Conservation (phyloP, 2,329 filamentous ascomycete species). For the Monilinia polystroma region DNA sequence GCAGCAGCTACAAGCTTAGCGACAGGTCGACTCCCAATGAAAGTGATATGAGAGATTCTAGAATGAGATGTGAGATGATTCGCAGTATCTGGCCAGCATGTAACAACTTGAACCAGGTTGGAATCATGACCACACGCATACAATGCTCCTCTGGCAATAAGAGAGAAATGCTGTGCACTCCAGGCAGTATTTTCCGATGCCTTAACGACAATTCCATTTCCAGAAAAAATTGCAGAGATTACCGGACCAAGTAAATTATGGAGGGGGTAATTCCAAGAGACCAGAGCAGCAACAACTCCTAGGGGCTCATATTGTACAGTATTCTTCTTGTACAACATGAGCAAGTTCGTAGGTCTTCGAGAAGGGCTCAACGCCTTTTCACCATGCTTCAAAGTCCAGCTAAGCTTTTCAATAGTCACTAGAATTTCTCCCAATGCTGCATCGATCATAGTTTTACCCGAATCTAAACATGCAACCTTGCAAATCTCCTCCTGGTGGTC, state of each 20-base stretch:
- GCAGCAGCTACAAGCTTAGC: slow-evolving; percentile 85
- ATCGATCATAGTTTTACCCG: slow-evolving; percentile 94
- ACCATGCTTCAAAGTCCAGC: slow-evolving; percentile 90
- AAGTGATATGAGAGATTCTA: slow-evolving; percentile 83
- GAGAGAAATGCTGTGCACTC: slow-evolving; percentile 80
- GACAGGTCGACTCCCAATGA: slow-evolving; percentile 87
- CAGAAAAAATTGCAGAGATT: slow-evolving; percentile 86
- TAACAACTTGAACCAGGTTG: slow-evolving; percentile 77
- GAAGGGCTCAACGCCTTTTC: slow-evolving; percentile 74
- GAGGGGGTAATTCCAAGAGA: slow-evolving; percentile 97
- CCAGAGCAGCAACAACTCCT: slow-evolving; percentile 86
- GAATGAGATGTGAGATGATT: slow-evolving; percentile 81
- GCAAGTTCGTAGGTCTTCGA: slow-evolving; percentile 77
- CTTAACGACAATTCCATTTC: slow-evolving; percentile 91
- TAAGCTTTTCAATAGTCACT: slow-evolving; percentile 88
- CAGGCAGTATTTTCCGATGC: slow-evolving; percentile 94
- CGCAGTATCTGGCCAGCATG: slow-evolving; percentile 85
- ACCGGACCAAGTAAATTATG: slow-evolving; percentile 92
- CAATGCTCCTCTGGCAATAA: slow-evolving; percentile 76
- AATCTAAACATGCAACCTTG: slow-evolving; percentile 82
- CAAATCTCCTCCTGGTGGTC: slow-evolving; percentile 89
- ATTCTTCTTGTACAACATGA: slow-evolving; percentile 96
- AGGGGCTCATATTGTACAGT: slow-evolving; percentile 87
- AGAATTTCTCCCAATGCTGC: slow-evolving; percentile 92
- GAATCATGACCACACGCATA: slow-evolving; percentile 78